These are phyloP conservation scores for Didymella sp. DNA, from an alignment of 2,329 filamentous ascomycete species.

Conservation along the genomic window DNA sequence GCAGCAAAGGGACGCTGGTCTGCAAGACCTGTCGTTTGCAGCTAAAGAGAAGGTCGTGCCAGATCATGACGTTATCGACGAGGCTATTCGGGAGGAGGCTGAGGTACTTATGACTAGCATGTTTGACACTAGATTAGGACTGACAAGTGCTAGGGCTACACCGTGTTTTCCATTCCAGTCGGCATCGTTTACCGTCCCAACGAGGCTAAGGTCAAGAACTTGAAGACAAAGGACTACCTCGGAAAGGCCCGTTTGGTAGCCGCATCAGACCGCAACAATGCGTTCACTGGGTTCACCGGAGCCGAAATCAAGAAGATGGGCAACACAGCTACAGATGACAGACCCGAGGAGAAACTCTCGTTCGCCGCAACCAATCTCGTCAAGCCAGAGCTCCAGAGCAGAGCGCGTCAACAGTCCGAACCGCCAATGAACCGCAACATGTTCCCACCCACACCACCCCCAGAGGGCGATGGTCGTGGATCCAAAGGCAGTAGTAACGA, in stretches of 20 bases:
- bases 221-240: constrained; percentile 97
- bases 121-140: constrained; percentile 1
- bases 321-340: constrained; percentile 71
- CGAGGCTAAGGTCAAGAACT: constrained; percentile 96
- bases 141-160: constrained; percentile 75
- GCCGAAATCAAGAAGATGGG: constrained; percentile 76
- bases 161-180: constrained; percentile 97
- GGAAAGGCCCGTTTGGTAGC: constrained; percentile 95
- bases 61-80: constrained; percentile 97
- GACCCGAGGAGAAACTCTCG: constrained; percentile 82
- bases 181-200: constrained; percentile 95
- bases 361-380: constrained; percentile 94
- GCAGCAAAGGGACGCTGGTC: constrained; percentile 85
- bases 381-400: constrained; percentile 80
- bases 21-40: constrained; percentile 89
- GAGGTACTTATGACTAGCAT: constrained; percentile 65
- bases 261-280: constrained; percentile 79
- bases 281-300: constrained; percentile 81
- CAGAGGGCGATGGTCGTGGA: constrained; percentile 75
- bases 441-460: constrained; percentile 98
- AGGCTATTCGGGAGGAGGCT: constrained; percentile 90
- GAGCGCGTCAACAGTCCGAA: constrained; percentile 81
- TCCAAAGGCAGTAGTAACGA: constrained; percentile 40
- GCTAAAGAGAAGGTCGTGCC: constrained; percentile 95
- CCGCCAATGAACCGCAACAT: constrained; percentile 79